These are phyloP conservation scores for Trametes coccinea DNA, from an alignment of 768 basidiomycete species.

Conservation along the genomic window DNA sequence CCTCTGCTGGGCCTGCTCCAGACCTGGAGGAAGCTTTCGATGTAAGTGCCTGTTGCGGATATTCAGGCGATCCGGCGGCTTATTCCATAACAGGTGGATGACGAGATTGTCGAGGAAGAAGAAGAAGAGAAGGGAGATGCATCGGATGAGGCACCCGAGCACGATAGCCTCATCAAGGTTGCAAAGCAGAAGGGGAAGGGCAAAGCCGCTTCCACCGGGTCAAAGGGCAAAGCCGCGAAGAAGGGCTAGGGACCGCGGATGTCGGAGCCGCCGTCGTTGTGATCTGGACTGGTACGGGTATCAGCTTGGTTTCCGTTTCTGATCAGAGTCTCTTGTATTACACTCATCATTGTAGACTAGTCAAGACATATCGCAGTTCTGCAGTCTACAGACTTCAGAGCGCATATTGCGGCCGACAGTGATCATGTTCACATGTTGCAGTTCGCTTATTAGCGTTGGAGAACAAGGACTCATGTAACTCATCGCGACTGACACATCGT, in stretches of 20 bases:
- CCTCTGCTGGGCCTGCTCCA: constrained; percentile 66
- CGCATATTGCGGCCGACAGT: no score
- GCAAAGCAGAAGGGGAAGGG: constrained; percentile 43
- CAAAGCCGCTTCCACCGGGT: not conserved
- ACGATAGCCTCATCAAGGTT: constrained; percentile 62
- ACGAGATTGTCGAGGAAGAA: constrained; percentile 46
- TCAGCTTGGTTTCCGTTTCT: constrained; percentile 2
- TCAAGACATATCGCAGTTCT: not conserved
- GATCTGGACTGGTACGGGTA: not conserved
- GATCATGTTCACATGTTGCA: no score
- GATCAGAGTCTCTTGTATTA: not conserved
- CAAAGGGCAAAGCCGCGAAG: constrained; percentile 16
- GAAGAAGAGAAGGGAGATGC: constrained; percentile 33
- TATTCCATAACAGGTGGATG: constrained; percentile 33
- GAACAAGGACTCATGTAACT: no score
- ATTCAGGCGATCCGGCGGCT: not conserved
- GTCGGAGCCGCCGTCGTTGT: not conserved
- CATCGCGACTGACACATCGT: no score
- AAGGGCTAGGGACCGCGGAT: constrained; percentile 6
- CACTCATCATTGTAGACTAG: not conserved
- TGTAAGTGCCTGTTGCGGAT: constrained; percentile 41
- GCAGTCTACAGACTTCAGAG: no score
- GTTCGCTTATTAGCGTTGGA: no score
- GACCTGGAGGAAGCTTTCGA: constrained; percentile 93
- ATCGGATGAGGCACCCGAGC: constrained; percentile 47